phyloP scores from a whole-genome alignment of 2,329 filamentous ascomycete species.

The Aschersonia sp. region DNA sequence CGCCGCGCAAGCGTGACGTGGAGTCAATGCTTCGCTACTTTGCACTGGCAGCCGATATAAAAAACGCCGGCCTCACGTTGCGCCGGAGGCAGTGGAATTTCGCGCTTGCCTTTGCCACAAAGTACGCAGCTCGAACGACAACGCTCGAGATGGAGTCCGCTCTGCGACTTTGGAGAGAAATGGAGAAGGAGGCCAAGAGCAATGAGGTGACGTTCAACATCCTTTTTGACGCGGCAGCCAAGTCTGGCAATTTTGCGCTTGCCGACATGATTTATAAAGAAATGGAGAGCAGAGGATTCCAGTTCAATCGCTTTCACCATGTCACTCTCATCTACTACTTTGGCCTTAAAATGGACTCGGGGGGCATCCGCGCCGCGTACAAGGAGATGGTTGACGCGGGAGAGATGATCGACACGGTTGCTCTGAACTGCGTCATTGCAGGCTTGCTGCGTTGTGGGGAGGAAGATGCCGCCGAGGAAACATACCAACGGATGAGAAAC shows the following conservation, averaged over 20 bases:
- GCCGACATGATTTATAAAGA: conserved; percentile 77
- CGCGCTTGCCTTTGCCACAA: conserved; percentile 65
- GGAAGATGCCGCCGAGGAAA: conserved; percentile 57
- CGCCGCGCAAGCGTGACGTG: conserved; percentile 39
- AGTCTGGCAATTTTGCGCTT: conserved; percentile 68
- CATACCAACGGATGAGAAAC: conserved; percentile 75
- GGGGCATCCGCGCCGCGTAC: conserved; percentile 64
- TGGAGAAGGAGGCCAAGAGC: conserved; percentile 61
- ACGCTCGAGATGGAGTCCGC: conserved; percentile 47
- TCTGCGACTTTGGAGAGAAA: conserved; percentile 72
- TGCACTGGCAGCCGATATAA: conserved; percentile 70
- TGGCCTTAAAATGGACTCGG: conserved; percentile 59
- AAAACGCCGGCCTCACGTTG: conserved; percentile 55
- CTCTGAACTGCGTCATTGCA: conserved; percentile 75
- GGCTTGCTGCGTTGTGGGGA: conserved; percentile 68
- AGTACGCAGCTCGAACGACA: conserved; percentile 46
- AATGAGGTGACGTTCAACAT: conserved; percentile 85
- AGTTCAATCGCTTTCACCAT: conserved; percentile 66
- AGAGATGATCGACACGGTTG: conserved; percentile 76
- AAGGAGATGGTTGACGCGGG: conserved; percentile 69
- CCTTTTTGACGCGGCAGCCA: conserved; percentile 77
- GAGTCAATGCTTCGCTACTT: conserved; percentile 70
- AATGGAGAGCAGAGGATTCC: conserved; percentile 55
- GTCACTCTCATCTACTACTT: conserved; percentile 74
- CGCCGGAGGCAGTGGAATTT: conserved; percentile 64